Evolutionary conservation across 108 stramenopile genomes (phyloP), one percentile per base, ranked within the genome.

Genomic region (Thalassiosira profunda): DNA sequence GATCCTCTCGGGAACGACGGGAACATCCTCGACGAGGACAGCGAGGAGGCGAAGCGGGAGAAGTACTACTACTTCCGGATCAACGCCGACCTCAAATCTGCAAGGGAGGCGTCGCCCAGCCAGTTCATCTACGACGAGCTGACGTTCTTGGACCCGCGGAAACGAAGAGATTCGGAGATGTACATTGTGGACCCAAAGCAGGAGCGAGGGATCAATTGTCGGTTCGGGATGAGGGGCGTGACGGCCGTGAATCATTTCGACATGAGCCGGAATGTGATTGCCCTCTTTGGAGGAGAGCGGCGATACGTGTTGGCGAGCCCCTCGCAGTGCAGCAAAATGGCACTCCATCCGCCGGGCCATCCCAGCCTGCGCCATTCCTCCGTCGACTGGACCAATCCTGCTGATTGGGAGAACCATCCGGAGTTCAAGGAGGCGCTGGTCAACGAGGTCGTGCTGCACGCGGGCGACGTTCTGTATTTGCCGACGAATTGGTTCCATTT

Each of bases 401-500:
- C 24, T 2, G 76, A 77, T 29, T 70, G 81, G 70, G 82, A 86
- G 12, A 55, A 69, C 23, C 82, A 81, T 86, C 95, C 95, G 4
- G 63, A 94, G 12, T 97, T 97, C 49, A 62, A 77, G 9, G 55
- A 86, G 18, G 93, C 92, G 2, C 59, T 30, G 18, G 84, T 79
- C 23, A 86, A 86, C 49, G 97, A 98, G 71, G 95, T 98, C 28
- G 82, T 98, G 7, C 47, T 98, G 52, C 94, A 93, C 64, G 83
- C 97, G 5, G 99, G 99, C 15, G 97, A 99, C 55, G 90, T 94
- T 6, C 73, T 99, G 63, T 98, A 96, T 61, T 61, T 98, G 30
- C 98, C 98, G 2, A 95, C 96, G 18, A 70, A 79, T 72, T 98
- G 95, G 94, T 96, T 98, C 64, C 98, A 97, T 71, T 95, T 75